Evolutionary conservation across 1,284 basidiomycete species (phyloP).

Genomic region (Ceraceosorus guamensis): DNA sequence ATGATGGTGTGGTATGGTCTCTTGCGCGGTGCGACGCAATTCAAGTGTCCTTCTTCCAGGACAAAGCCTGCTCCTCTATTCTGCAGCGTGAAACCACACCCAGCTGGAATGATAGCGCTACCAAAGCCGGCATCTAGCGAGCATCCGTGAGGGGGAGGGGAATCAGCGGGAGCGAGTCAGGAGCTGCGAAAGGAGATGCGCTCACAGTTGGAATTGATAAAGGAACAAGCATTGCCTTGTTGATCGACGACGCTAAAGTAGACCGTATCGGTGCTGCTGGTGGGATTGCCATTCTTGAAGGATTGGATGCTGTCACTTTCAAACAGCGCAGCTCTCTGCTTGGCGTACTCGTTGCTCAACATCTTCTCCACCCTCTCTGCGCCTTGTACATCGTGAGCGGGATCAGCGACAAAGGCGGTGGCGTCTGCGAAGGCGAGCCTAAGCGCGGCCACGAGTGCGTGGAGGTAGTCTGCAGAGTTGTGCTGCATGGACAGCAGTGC

Average conservation of each 20-base stretch:
- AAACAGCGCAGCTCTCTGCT: constrained; percentile 70
- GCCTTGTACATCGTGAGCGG: constrained; percentile 64
- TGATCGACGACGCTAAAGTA: constrained; percentile 67
- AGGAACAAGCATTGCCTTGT: constrained; percentile 88
- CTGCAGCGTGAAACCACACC: constrained; percentile 90
- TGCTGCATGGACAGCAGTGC: constrained; percentile 72
- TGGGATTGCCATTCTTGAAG: constrained; percentile 69
- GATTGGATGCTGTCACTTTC: constrained; percentile 60
- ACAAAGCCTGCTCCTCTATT: constrained; percentile 83
- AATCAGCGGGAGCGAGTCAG: neutral
- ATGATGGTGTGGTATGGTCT: constrained; percentile 93
- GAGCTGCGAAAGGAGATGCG: neutral
- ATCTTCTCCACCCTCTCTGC: constrained; percentile 57
- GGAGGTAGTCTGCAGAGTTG: constrained; percentile 79
- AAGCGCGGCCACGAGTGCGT: constrained; percentile 70
- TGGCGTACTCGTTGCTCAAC: constrained; percentile 64
- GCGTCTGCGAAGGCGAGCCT: constrained; percentile 74
- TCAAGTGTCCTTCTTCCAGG: constrained; percentile 72
- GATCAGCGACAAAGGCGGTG: constrained; percentile 81
- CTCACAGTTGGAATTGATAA: constrained; percentile 83
- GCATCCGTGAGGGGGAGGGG: neutral
- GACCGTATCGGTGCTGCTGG: constrained; percentile 79
- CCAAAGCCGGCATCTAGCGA: constrained; percentile 52
- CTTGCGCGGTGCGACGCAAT: constrained; percentile 61
- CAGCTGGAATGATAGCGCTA: constrained; percentile 69